Evolutionary conservation across 2,329 filamentous ascomycete genomes (phyloP).

Genomic region (Laburnicola sp.): DNA sequence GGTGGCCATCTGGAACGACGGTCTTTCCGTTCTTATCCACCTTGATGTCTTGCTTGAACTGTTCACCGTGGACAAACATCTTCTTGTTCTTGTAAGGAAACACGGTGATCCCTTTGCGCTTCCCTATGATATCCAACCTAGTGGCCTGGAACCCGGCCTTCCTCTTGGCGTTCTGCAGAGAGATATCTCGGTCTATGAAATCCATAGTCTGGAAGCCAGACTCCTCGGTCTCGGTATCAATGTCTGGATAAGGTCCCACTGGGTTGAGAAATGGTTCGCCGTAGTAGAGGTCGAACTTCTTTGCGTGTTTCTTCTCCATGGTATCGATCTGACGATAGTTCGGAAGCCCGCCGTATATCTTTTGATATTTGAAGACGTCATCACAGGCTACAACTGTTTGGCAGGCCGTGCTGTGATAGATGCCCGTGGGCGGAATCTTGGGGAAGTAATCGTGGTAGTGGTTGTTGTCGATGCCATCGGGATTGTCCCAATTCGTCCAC

Average conservation of each 20-base stretch:
- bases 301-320: neutral
- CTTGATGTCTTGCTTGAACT: too few relatives aligned
- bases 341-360: constrained; percentile 18
- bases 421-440: neutral
- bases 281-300: constrained; percentile 10
- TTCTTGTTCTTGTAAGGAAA: too few relatives aligned
- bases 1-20: too few relatives aligned
- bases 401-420: constrained; percentile 17
- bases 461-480: constrained; percentile 2
- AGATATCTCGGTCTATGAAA: neutral
- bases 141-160: constrained; percentile 16
- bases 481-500: neutral
- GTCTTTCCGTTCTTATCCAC: too few relatives aligned
- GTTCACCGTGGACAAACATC: too few relatives aligned
- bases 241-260: neutral
- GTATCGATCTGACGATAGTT: constrained; percentile 15
- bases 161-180: constrained; percentile 18
- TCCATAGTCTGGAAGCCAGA: constrained; percentile 22
- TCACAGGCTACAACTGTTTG: constrained; percentile 20
- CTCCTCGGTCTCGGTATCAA: neutral
- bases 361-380: constrained; percentile 11
- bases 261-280: constrained; percentile 6
- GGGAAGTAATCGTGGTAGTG: neutral
- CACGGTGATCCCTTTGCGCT: too few relatives aligned
- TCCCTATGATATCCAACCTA: constrained; percentile 15